A percentile compares a stretch with the other conserved stretches of the same genome.
Conservation (phyloP, 2,329 filamentous ascomycete genomes). For the Phyllosticta citribraziliensis region DNA sequence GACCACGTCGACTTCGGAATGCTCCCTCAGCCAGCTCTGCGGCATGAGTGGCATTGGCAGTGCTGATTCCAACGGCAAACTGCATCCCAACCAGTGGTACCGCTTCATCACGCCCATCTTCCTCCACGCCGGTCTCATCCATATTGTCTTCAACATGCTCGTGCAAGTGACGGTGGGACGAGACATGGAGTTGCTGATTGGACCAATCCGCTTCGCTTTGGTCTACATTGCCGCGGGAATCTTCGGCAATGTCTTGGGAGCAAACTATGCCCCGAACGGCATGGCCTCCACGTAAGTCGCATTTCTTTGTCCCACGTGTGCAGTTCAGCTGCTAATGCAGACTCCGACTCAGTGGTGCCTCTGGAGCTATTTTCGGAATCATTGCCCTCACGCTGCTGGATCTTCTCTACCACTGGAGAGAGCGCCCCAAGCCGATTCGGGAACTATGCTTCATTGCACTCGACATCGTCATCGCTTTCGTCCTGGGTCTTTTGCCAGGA, state of each 20-base stretch:
- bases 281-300: slow-evolving; percentile 49
- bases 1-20: slow-evolving; percentile 51
- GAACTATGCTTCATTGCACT: slow-evolving; percentile 82
- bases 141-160: slow-evolving; percentile 92
- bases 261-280: slow-evolving; percentile 77
- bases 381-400: slow-evolving; percentile 83
- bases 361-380: slow-evolving; percentile 83
- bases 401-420: slow-evolving; percentile 83
- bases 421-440: slow-evolving; percentile 64
- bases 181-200: slow-evolving; percentile 88
- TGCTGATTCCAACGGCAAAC: slow-evolving; percentile 40
- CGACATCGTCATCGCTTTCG: slow-evolving; percentile 82
- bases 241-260: slow-evolving; percentile 90
- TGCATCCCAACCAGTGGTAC: slow-evolving; percentile 86
- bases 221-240: slow-evolving; percentile 89
- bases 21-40: slow-evolving; percentile 70
- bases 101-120: slow-evolving; percentile 95
- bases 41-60: slow-evolving; percentile 71
- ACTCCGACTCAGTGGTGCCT: slow-evolving; percentile 54
- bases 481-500: slow-evolving; percentile 81
- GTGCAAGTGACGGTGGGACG: slow-evolving; percentile 81
- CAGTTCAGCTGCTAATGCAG: neutral
- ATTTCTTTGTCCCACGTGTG: neutral
- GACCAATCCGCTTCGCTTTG: slow-evolving; percentile 74
- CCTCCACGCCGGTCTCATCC: slow-evolving; percentile 83